Base-by-base conservation (phyloP, 2,329 filamentous ascomycete genomes). In the Gliomastix tumulicola region DNA sequence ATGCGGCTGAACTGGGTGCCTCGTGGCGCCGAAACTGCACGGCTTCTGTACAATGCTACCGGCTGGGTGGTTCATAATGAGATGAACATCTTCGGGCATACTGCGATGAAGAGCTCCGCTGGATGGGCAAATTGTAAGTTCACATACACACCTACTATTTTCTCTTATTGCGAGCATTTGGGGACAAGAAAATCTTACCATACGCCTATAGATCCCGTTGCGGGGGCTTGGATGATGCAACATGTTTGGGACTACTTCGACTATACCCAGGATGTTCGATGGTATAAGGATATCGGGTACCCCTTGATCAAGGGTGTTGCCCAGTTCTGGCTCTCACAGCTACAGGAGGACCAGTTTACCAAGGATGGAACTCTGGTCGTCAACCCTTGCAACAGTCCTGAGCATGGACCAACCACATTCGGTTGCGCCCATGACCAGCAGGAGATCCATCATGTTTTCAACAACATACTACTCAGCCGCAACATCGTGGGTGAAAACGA, bases 21-120 rank as follows among this genome's bases (percentile, higher is more conserved):
- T 0, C 60, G 71, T 0, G 75, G 75, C 1, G 54, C 55, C 0
- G 68, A 70, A 37, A 76, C 74, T 0, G 75, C 76, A 0, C 47
- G 56, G 21, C 49, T 74, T 4, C 55, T 79, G 25, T 80, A 79
- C 43, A 62, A 64, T 22, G 71, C 66, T 7, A 53, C 59, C 1
- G 76, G 76, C 2, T 79, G 72, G 68, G 68, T 77, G 1, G 60
- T 66, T 0, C 74, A 79, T 41, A 65, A 74, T 40, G 72, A 75
- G 47, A 69, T 75, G 42, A 78, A 79, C 44, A 69, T 74, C 3
- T 79, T 75, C 43, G 75, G 74, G 0, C 66, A 75, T 39, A 75
- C 73, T 0, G 71, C 49, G 2, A 52, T 55, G 46, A 55, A 54
- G 15, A 47, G 50, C 4, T 46, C 43, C 10, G 45, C 51, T 2